phyloP scores from a whole-genome alignment of 2,329 filamentous ascomycete species.

The Volutella citrinella region DNA sequence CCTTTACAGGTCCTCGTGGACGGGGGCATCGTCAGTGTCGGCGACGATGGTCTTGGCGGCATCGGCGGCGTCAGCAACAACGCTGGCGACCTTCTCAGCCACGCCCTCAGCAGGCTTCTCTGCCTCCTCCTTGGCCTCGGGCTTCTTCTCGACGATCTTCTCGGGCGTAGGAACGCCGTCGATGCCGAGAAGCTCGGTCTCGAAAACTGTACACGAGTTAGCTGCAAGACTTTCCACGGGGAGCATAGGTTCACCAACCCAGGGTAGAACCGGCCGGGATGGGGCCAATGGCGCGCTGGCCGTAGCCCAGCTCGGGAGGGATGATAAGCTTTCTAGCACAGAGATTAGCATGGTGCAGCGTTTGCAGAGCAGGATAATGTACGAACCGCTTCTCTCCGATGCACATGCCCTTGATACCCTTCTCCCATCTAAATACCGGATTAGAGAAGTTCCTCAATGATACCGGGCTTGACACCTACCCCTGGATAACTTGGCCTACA shows the following conservation, averaged over 20 bases:
- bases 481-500: slow-evolving; percentile 80
- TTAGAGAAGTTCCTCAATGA: too few species aligned
- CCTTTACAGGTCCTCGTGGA: slow-evolving; percentile 58
- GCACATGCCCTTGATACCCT: slow-evolving; percentile 90
- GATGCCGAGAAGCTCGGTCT: slow-evolving; percentile 86
- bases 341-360: slow-evolving; percentile 8
- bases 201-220: slow-evolving; percentile 62
- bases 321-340: slow-evolving; percentile 71
- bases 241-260: slow-evolving; percentile 44
- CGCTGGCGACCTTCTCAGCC: slow-evolving; percentile 44
- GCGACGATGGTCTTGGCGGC: slow-evolving; percentile 49
- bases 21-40: slow-evolving; percentile 54
- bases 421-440: slow-evolving; percentile 84
- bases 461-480: too few species aligned
- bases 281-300: slow-evolving; percentile 69
- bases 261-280: slow-evolving; percentile 81
- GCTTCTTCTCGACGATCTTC: slow-evolving; percentile 41
- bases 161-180: slow-evolving; percentile 58
- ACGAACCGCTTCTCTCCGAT: slow-evolving; percentile 79
- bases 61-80: slow-evolving; percentile 46
- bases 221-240: slow-evolving; percentile 8
- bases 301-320: slow-evolving; percentile 83
- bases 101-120: slow-evolving; percentile 35
- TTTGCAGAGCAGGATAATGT: slow-evolving; percentile 1
- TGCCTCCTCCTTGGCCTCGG: slow-evolving; percentile 42